Percentiles rank a stretch among this genome's conserved stretches.
Conservation (phyloP, 2,329 filamentous ascomycete genomes). For the Drechslerella dactyloides region DNA sequence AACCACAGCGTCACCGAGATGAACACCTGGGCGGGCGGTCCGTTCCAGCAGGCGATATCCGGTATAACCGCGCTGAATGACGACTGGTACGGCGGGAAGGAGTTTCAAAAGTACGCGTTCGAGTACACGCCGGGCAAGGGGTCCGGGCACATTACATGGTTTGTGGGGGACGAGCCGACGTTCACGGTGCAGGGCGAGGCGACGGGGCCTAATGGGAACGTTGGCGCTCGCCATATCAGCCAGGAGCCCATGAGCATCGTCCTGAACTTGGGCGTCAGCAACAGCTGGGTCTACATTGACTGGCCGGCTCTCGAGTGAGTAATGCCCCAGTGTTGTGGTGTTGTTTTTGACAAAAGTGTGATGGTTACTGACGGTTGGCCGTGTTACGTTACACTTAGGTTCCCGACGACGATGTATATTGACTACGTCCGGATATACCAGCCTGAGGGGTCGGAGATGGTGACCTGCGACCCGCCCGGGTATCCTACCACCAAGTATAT, state of each 20-base stretch:
- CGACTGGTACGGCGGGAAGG: constrained; percentile 70
- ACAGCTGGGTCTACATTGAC: constrained; percentile 63
- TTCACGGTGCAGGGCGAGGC: constrained; percentile 67
- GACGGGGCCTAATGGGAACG: constrained; percentile 72
- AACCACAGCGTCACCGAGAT: constrained; percentile 65
- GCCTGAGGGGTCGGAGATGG: constrained; percentile 60
- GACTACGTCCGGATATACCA: constrained; percentile 67
- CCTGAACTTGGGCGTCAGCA: constrained; percentile 72
- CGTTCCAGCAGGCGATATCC: constrained; percentile 70
- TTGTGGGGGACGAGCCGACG: constrained; percentile 69
- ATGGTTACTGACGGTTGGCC: constrained; percentile 6
- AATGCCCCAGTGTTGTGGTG: constrained; percentile 1
- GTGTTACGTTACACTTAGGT: constrained; percentile 9
- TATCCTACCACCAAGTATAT: constrained; percentile 74
- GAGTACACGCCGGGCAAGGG: constrained; percentile 67
- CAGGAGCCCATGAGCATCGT: constrained; percentile 72
- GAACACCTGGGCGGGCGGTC: constrained; percentile 68
- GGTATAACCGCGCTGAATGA: constrained; percentile 69
- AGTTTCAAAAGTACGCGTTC: constrained; percentile 68
- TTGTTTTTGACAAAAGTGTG: neutral
- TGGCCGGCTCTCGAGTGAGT: constrained; percentile 55
- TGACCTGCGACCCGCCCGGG: constrained; percentile 72
- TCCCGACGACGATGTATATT: constrained; percentile 62
- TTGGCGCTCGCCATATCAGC: constrained; percentile 70
- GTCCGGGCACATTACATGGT: constrained; percentile 70